phyloP scores from a whole-genome alignment of 768 basidiomycete genomes.

The Suillus variegatus region DNA sequence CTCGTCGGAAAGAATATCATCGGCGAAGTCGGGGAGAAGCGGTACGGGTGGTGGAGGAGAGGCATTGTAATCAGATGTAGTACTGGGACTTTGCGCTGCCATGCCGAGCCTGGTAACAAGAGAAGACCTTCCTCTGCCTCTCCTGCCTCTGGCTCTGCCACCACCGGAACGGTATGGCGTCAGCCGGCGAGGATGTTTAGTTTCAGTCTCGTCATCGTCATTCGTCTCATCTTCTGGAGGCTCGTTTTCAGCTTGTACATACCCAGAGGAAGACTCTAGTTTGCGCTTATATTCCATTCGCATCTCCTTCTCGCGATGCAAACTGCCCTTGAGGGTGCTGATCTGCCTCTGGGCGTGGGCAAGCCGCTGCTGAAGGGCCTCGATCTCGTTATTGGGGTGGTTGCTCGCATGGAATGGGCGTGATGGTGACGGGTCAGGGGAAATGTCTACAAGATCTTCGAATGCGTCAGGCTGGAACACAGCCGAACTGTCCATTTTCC shows the following conservation, averaged over 20 bases:
- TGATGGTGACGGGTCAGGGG: conserved; percentile 64
- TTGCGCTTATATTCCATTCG: conserved; percentile 66
- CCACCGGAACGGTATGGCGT: conserved; percentile 58
- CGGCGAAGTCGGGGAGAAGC: conserved; percentile 30
- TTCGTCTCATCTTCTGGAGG: conserved; percentile 42
- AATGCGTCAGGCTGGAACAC: conserved; percentile 47
- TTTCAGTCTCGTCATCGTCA: conserved; percentile 45
- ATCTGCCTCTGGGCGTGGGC: conserved; percentile 89
- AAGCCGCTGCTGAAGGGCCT: conserved; percentile 76
- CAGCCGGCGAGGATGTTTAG: conserved; percentile 40
- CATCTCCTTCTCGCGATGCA: conserved; percentile 83
- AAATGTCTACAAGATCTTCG: conserved; percentile 50
- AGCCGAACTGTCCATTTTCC: conserved; percentile 53
- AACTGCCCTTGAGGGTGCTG: conserved; percentile 73
- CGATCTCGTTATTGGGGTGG: conserved; percentile 80
- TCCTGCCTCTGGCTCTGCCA: conserved; percentile 45
- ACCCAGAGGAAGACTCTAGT: conserved; percentile 45
- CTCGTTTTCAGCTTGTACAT: conserved; percentile 39
- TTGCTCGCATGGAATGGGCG: conserved; percentile 68
- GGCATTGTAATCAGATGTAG: conserved; percentile 43
- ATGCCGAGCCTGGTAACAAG: conserved; percentile 65
- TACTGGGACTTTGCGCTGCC: conserved; percentile 54
- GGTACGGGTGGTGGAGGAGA: conserved; percentile 34
- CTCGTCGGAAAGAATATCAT: conserved; percentile 25
- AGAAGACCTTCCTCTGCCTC: conserved; percentile 53